Base-by-base conservation (phyloP, 2,329 filamentous ascomycete genomes). In the Nakataea oryzae region DNA sequence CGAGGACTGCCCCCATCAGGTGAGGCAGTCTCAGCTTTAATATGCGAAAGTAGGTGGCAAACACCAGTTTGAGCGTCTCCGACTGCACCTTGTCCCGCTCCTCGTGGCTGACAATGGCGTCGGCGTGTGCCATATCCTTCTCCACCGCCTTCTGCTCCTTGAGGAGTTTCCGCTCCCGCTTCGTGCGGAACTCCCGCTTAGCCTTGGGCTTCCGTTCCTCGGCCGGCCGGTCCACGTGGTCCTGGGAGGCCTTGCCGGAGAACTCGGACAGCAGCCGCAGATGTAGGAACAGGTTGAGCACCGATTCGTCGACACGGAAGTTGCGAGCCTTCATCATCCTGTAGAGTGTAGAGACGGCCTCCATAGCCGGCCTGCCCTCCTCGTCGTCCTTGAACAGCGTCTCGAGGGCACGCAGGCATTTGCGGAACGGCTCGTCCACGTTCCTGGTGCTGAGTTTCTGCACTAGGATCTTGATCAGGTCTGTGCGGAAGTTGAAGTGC, bases 1-100 rank as follows among this genome's bases (percentile, higher is more conserved):
- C 95, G 6, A 99, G 83, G 0, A 97, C 93, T 17, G 93, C 93
- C n/a, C 95, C 95, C 91, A 97, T 97, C 24, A 99, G 84, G 67
- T 89, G 86, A 17, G 91, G 87, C 28, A 86, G 82, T 29, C 92
- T 86, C 61, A 86, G 81, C 77, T 97, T 97, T 56, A 99, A 79
- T 62, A 97, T 93, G 61, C 93, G 88, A 75, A 99, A 97, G 77
- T 99, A 99, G 2, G 87, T 89, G 21, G 90, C 90, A 72, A 99
- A 99, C 13, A 99, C 95, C 63, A 97, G 82, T 76, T 97, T 99
- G 60, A 99, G 78, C 2, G 93, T 97, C 75, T 99, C 96, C 6
- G 91, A 89, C 74, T 99, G 95, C 82, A 96, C 95, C 68, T 88
- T 86, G 70, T 97, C 95, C 60, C 91, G 86, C 74, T 97, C 92